Percentiles rank a stretch among this genome's conserved stretches.
Conservation (phyloP, 208 protist species). For the Wallacemonas rigidus region DNA sequence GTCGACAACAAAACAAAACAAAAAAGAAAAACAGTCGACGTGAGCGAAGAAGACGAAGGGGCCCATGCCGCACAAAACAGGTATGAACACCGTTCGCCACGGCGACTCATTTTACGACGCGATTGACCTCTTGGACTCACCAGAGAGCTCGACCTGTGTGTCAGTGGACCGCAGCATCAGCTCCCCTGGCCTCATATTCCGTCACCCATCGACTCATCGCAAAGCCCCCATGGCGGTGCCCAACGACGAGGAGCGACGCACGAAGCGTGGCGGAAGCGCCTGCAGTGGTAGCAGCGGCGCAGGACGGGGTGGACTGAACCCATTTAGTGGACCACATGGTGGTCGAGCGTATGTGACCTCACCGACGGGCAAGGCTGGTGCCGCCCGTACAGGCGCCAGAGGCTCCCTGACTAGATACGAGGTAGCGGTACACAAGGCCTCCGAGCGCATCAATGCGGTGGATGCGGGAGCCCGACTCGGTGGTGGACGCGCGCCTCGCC, state of each 20-base stretch:
- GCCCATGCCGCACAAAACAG: not conserved
- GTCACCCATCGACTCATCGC: not conserved
- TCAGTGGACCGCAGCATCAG: constrained; percentile 9
- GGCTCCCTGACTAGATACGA: no score
- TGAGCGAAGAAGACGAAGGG: not conserved
- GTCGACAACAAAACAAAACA: no score
- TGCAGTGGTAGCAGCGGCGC: not conserved
- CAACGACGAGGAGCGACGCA: not conserved
- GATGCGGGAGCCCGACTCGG: not conserved
- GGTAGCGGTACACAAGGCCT: no score
- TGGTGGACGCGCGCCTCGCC: not conserved
- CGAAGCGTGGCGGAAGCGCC: not conserved
- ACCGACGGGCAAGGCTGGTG: no score
- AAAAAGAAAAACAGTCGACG: not conserved
- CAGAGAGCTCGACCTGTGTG: constrained; percentile 5
- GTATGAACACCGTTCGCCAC: constrained; percentile 1
- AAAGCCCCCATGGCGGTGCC: not conserved
- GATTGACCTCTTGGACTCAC: constrained; percentile 2
- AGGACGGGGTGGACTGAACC: no score
- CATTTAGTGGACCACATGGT: no score
- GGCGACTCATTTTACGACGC: constrained; percentile 12
- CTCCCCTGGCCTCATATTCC: not conserved
- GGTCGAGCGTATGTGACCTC: not conserved
- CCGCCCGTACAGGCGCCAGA: no score
- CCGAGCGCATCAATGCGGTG: no score